Base-by-base conservation (phyloP, 140 eudicot genomes). In the Bidens hawaiensis region DNA sequence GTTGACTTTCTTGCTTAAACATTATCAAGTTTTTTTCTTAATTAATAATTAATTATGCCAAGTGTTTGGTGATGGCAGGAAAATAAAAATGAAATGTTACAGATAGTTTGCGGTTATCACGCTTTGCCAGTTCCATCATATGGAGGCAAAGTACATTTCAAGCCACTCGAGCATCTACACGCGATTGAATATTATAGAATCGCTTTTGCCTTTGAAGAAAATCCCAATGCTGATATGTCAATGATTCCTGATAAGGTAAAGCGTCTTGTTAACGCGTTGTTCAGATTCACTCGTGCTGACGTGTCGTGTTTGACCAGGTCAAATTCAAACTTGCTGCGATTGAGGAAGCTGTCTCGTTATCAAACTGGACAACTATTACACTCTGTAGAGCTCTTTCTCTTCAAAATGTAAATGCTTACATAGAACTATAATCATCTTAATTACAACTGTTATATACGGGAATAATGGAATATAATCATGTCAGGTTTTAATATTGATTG, bases 131-230 rank as follows among this genome's bases (percentile, higher is more conserved):
- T 93, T 78, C 99, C 95, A 34, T 34, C 60, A 40, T 81, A 95
- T 50, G 99, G 99, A 36, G 76, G 82, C 50, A 73, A 88, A 68
- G 66, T 93, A 53, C 62, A 61, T 67, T 93, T 85, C 68, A 88
- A 76, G 85, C 99, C 99, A 25, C 84, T 93, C 23, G 96, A 93
- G 49, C 94, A 88, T 80, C 81, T 93, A 57, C 94, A 81, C 67
- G 75, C 94, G 55, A 79, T 88, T 68, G 78, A 69, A 67, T 85
- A 76, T 57, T 81, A 48, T 42, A 76, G 99, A 51, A 76, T 75
- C 34, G 73, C 88, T 59, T 88, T 85, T 71, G 77, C 79, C 59
- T 94, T 93, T 61, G 84, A 70, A 74, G 60, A 71, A 34, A 60
- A 68, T 57, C 27, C 43, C 8, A 62, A 62, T 11, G 33, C 18